Base-by-base conservation (phyloP, 2,329 filamentous ascomycete species). In the Penicillium corylophilum region DNA sequence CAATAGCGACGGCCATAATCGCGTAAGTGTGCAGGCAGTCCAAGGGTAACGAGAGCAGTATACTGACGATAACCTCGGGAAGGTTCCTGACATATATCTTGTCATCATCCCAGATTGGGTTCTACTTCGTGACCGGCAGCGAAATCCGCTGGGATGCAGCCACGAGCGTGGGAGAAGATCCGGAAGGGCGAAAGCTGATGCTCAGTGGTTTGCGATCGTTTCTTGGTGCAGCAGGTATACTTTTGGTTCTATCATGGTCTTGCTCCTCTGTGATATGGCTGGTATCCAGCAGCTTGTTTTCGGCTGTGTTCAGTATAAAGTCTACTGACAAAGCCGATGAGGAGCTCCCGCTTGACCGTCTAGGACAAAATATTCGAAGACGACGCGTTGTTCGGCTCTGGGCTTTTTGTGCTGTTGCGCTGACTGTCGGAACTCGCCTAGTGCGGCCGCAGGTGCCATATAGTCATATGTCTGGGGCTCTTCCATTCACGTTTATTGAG, bases 121-220 rank as follows among this genome's bases (percentile, higher is more conserved):
- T 70, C 31, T 69, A 64, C 44, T 61, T 64, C 36, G 63, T 70
- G 24, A 69, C 67, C 10, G 64, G 66, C 22, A 61, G 62, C 20
- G 67, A 70, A 42, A 56, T 68, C 45, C 65, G 64, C 38, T 70
- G 67, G 62, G 61, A 65, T 51, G 61, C 65, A 18, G 65, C 66
- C 2, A 60, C 58, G 16, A 66, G 57, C 39, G 60, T 68, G 13
- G 63, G 63, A 18, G 59, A 54, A 26, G 66, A 70, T 44, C 60
- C 64, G 1, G 65, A 63, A 31, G 67, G 66, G 5, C 54, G 65
- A 28, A 61, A 65, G 20, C 40, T 70, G 46, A 61, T 70, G 46
- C 29, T 69, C 39, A 69, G 64, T 42, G 67, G 67, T 3, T 53
- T 69, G 35, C 49, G 54, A 16, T 63, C 67, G 15, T 65, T 68